Evolutionary conservation across 257 asterid genomes (phyloP).

Genomic region (Coffea eugenioides): DNA sequence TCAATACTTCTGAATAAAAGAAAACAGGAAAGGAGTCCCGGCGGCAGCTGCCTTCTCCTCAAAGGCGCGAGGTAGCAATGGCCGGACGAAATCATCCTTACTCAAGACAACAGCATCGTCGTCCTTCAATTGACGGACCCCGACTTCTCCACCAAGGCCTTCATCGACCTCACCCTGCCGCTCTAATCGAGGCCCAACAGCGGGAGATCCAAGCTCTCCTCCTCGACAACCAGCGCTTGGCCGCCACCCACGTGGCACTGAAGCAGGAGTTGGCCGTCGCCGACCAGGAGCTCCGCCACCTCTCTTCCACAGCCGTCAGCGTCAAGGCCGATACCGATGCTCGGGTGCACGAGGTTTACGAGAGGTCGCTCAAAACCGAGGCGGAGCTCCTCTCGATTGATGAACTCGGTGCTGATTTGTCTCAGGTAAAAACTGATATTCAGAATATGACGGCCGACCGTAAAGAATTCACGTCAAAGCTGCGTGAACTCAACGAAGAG

Average conservation of each 20-base stretch:
- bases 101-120: slow-evolving; percentile 16
- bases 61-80: slow-evolving; percentile 13
- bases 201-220: slow-evolving; percentile 66
- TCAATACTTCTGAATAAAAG: not conserved
- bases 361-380: slow-evolving; percentile 54
- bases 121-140: slow-evolving; percentile 20
- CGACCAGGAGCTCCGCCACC: slow-evolving; percentile 66
- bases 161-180: slow-evolving; percentile 19
- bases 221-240: slow-evolving; percentile 72
- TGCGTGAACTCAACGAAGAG: slow-evolving; percentile 47
- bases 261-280: slow-evolving; percentile 53
- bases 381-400: slow-evolving; percentile 52
- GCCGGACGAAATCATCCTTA: slow-evolving; percentile 20
- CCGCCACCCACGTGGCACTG: slow-evolving; percentile 64
- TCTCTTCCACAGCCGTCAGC: slow-evolving; percentile 50
- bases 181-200: slow-evolving; percentile 45
- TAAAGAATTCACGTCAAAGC: slow-evolving; percentile 39
- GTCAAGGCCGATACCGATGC: slow-evolving; percentile 68
- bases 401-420: slow-evolving; percentile 41
- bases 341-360: slow-evolving; percentile 65
- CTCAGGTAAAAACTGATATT: slow-evolving; percentile 48
- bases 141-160: slow-evolving; percentile 27
- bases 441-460: slow-evolving; percentile 47
- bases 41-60: not conserved
- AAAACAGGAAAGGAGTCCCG: not conserved